phyloP scores from a whole-genome alignment of 2,329 filamentous ascomycete genomes.

The Sphaerostilbella broomeana region DNA sequence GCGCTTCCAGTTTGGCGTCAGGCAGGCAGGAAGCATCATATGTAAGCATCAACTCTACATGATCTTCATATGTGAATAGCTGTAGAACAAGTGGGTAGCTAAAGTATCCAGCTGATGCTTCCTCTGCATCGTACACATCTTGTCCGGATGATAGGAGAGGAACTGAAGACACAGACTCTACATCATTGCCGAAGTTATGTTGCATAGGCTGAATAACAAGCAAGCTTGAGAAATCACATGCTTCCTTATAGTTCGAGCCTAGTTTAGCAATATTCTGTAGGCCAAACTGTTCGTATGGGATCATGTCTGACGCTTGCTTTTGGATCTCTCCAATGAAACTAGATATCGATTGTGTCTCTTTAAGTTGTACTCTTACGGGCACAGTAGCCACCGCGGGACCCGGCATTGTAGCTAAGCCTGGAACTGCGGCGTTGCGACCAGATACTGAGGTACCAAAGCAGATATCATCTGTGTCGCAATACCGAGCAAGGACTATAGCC shows the following conservation, averaged over 20 bases:
- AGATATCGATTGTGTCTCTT: constrained; percentile 9
- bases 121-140: neutral
- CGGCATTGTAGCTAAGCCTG: constrained; percentile 21
- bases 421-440: constrained; percentile 23
- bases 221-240: constrained; percentile 23
- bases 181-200: neutral
- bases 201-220: constrained; percentile 21
- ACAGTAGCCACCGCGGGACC: constrained; percentile 28
- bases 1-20: neutral
- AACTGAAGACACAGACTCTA: neutral
- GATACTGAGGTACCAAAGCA: constrained; percentile 23
- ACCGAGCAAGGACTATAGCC: constrained; percentile 19
- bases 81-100: constrained; percentile 9
- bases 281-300: constrained; percentile 18
- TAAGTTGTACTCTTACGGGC: constrained; percentile 19
- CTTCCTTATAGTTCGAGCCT: constrained; percentile 14
- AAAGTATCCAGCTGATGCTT: constrained; percentile 8
- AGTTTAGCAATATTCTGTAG: constrained; percentile 17
- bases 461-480: constrained; percentile 18
- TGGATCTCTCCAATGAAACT: constrained; percentile 15
- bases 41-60: constrained; percentile 1
- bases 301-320: constrained; percentile 1
- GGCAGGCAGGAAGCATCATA: constrained; percentile 6
- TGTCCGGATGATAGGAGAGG: no score
- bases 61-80: constrained; percentile 5